These are phyloP conservation scores for Collybia mongolica DNA, from an alignment of 768 basidiomycete genomes.

Conservation along the genomic window DNA sequence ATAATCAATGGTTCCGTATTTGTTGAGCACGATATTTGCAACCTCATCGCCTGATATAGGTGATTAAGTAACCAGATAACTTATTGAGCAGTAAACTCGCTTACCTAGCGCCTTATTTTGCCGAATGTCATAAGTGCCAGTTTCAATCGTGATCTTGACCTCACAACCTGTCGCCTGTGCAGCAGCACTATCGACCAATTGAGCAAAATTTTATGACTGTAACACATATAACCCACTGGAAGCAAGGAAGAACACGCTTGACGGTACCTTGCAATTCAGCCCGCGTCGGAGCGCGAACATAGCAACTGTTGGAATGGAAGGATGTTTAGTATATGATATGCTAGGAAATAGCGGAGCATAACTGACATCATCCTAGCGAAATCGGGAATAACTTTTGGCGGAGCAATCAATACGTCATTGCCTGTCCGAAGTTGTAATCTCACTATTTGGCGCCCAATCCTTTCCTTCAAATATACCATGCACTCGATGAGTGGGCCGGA, in stretches of 20 bases:
- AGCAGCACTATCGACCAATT: conserved; percentile 14
- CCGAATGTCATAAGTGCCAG: conserved; percentile 18
- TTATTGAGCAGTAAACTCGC: neutral
- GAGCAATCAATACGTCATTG: neutral
- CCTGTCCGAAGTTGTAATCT: conserved; percentile 12
- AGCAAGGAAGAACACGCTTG: conserved; percentile 67
- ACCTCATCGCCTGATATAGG: conserved; percentile 58
- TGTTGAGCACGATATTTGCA: conserved; percentile 55
- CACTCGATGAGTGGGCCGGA: conserved; percentile 72
- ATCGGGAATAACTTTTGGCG: conserved; percentile 71
- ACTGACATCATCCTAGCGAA: conserved; percentile 69
- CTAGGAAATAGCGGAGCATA: neutral
- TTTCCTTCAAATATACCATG: conserved; percentile 79
- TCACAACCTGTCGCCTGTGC: conserved; percentile 20
- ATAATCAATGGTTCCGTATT: conserved; percentile 62
- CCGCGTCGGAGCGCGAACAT: conserved; percentile 69
- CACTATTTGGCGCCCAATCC: conserved; percentile 76
- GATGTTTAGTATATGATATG: neutral
- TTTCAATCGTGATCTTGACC: conserved; percentile 12
- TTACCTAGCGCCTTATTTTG: conserved; percentile 43
- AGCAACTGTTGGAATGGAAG: conserved; percentile 45
- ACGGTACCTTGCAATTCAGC: conserved; percentile 57
- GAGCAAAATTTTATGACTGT: neutral
- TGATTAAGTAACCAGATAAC: neutral
- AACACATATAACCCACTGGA: conserved; percentile 3